Percentiles rank a stretch among this genome's conserved stretches.
phyloP scores from a whole-genome alignment of 1,139 yeast genomes.

The Citeromyces siamensis region DNA sequence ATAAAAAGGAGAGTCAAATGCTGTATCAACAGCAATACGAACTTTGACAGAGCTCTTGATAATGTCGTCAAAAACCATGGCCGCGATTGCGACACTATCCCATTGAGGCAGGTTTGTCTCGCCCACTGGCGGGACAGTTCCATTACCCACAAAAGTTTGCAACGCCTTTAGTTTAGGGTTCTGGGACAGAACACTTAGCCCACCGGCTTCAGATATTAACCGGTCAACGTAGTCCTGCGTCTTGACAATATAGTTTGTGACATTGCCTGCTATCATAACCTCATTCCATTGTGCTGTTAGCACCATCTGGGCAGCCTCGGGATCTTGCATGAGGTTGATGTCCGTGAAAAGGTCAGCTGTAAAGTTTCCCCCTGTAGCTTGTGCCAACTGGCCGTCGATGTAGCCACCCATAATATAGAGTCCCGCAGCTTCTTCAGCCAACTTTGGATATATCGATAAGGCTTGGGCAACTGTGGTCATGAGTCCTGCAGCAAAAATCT shows the following conservation, averaged over 20 bases:
- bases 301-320: constrained; percentile 30
- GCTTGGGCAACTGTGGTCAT: constrained; percentile 33
- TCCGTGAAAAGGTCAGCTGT: constrained; percentile 26
- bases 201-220: constrained; percentile 22
- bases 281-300: constrained; percentile 26
- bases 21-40: constrained; percentile 23
- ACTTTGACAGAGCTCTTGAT: constrained; percentile 18
- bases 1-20: constrained; percentile 27
- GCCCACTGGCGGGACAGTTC: constrained; percentile 18
- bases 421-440: constrained; percentile 25
- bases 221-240: constrained; percentile 24
- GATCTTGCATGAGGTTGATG: constrained; percentile 28
- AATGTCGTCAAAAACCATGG: constrained; percentile 23
- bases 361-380: constrained; percentile 20
- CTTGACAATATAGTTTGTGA: constrained; percentile 25
- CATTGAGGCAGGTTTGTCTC: constrained; percentile 23
- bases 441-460: constrained; percentile 22
- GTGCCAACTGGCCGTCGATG: constrained; percentile 25
- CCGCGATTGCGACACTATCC: constrained; percentile 26
- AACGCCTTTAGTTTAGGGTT: constrained; percentile 18
- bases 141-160: constrained; percentile 21
- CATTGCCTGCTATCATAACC: constrained; percentile 26
- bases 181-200: constrained; percentile 14
- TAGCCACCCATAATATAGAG: constrained; percentile 31
- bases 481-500: constrained; percentile 24